Conservation (phyloP, 2,329 filamentous ascomycete species). For the Colletotrichum godetiae region DNA sequence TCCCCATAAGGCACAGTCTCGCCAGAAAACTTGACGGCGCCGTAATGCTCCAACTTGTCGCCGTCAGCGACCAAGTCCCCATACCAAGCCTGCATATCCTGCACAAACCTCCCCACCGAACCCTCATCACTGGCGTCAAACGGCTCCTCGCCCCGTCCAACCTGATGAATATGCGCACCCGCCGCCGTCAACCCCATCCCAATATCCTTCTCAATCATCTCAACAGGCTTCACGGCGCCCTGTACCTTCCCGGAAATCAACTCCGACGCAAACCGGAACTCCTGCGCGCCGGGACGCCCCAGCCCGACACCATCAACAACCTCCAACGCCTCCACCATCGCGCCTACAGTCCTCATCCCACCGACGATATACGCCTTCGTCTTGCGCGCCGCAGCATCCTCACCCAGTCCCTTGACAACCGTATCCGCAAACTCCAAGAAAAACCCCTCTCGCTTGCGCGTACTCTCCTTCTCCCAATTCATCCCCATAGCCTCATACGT, state of each 20-base stretch:
- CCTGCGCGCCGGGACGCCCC: constrained; percentile 49
- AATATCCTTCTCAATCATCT: constrained; percentile 21
- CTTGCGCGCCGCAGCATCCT: constrained; percentile 14
- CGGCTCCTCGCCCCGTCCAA: constrained; percentile 38
- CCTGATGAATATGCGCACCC: constrained; percentile 17
- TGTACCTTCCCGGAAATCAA: constrained; percentile 10
- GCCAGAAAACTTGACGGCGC: constrained; percentile 39
- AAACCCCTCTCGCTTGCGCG: constrained; percentile 67
- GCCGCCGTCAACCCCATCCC: neutral
- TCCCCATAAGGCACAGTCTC: constrained; percentile 11
- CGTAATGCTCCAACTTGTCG: constrained; percentile 41
- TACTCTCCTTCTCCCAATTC: constrained; percentile 62
- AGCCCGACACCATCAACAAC: constrained; percentile 71
- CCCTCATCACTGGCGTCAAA: constrained; percentile 40
- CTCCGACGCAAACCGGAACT: constrained; percentile 36
- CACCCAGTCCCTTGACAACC: constrained; percentile 52
- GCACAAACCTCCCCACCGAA: constrained; percentile 37
- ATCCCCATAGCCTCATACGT: constrained; percentile 68
- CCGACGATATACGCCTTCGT: constrained; percentile 71
- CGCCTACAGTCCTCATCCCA: constrained; percentile 64
- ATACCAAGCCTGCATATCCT: constrained; percentile 40
- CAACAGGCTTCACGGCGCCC: constrained; percentile 14
- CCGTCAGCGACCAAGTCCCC: constrained; percentile 41
- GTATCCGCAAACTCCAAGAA: constrained; percentile 70
- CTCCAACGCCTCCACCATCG: constrained; percentile 67